Evolutionary conservation across 768 basidiomycete species (phyloP).

Genomic region (Amanita polypyramis): DNA sequence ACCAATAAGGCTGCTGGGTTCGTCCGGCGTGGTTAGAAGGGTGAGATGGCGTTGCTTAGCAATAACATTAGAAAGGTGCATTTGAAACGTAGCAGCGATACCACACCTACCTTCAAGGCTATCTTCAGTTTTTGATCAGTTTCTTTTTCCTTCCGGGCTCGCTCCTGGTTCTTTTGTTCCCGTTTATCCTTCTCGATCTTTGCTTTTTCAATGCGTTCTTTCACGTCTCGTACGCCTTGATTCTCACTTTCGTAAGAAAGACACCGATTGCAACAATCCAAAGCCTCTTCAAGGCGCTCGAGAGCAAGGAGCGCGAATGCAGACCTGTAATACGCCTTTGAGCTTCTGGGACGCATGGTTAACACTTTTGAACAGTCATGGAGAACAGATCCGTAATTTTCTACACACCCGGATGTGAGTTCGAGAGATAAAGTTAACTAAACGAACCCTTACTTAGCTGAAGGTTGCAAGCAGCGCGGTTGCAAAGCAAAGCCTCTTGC

Average conservation of each 20-base stretch:
- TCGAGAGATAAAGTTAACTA: background rate
- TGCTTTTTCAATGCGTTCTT: constrained; percentile 33
- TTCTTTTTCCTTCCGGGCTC: constrained; percentile 37
- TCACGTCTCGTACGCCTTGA: constrained; percentile 37
- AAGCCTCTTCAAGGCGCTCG: constrained; percentile 66
- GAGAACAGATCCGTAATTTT: constrained; percentile 78
- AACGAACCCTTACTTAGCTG: constrained; percentile 53
- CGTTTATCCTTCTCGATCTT: constrained; percentile 42
- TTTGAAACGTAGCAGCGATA: background rate
- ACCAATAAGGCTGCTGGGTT: constrained; percentile 43
- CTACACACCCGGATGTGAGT: background rate
- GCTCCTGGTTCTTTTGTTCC: constrained; percentile 38
- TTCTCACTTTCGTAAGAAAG: constrained; percentile 50
- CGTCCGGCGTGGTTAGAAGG: constrained; percentile 38
- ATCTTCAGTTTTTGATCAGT: constrained; percentile 39
- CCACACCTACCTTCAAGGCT: constrained; percentile 56
- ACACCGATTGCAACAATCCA: constrained; percentile 73
- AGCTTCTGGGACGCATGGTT: constrained; percentile 44
- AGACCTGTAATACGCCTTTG: constrained; percentile 86
- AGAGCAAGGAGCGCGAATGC: constrained; percentile 66
- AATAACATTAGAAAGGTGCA: constrained; percentile 7
- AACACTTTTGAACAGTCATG: constrained; percentile 76
- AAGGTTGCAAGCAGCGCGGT: constrained; percentile 90
- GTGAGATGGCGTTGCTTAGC: constrained; percentile 67
- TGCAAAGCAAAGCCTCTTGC: constrained; percentile 65